Conservation (phyloP, 176 grass and related monocot species). For the Aegilops tauschii region DNA sequence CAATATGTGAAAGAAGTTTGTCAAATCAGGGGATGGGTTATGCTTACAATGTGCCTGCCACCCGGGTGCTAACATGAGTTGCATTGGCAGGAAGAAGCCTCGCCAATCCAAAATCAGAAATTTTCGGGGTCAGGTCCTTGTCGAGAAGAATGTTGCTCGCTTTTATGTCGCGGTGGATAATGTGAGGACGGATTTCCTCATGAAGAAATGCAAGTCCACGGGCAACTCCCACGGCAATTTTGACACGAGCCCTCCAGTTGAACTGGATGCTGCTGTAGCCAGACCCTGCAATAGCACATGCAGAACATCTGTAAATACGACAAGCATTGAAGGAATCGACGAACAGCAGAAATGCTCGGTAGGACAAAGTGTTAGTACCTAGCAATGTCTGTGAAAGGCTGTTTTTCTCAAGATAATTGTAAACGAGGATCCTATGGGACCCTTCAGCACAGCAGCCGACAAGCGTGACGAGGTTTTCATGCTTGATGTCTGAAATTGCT, state of each 20-base stretch:
- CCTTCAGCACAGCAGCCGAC: conserved; percentile 80
- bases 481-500: conserved; percentile 75
- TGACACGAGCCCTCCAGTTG: conserved; percentile 65
- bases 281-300: conserved; percentile 46
- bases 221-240: conserved; percentile 74
- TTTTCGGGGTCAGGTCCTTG: conserved; percentile 68
- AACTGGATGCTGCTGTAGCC: conserved; percentile 59
- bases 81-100: conserved; percentile 67
- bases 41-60: conserved; percentile 88
- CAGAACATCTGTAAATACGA: conserved; percentile 18
- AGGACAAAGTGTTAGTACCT: conserved; percentile 37
- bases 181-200: conserved; percentile 63
- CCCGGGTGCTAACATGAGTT: conserved; percentile 88
- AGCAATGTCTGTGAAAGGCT: conserved; percentile 86
- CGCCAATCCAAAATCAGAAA: conserved; percentile 90
- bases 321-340: neutral
- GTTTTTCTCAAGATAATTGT: conserved; percentile 91
- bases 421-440: conserved; percentile 62
- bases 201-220: conserved; percentile 82
- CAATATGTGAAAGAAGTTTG: neutral
- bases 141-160: conserved; percentile 97
- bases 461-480: conserved; percentile 75
- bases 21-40: neutral
- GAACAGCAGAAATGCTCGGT: neutral
- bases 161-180: conserved; percentile 95